Base-by-base conservation (phyloP, 2,329 filamentous ascomycete species). In the Cladophialophora exuberans region DNA sequence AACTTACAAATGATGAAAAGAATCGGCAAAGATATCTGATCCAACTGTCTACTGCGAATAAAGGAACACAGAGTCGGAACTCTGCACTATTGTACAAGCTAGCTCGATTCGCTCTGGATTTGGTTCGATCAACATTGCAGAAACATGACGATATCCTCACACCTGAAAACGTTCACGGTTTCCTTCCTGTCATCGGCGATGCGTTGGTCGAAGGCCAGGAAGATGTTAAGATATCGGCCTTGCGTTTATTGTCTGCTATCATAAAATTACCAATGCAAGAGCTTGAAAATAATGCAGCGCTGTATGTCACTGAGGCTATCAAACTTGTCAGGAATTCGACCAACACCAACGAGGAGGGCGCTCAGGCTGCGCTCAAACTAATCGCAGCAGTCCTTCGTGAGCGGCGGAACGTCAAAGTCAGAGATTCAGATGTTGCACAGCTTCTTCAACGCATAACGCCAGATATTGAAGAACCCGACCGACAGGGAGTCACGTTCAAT, bases 401-500 rank as follows among this genome's bases (percentile, higher is more conserved):
- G 67, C 83, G 90, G 45, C 83, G 84, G 57, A 86, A 86, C 62
- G 84, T 94, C 4, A 76, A 82, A 15, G 79, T 97, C 66, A 91
- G 89, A 69, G 89, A 96, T 62, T 84, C 84, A 2, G 88, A 92
- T 38, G 76, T 97, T 17, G 90, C 94, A 39, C 87, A 90, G 70
- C 76, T 99, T 2, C 83, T 97, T 3, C 84, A 85, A 59, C 88
- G 89, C 56, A 77, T 97, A 47, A 88, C 91, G 64, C 86, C 91
- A 23, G 93, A 97, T 66, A 81, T 99, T 43, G 96, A 95, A 25
- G 90, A 97, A 68, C 91, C 93, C 3, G 87, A 96, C 62, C 87
- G 92, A 57, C 90, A 96, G 60, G 92, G 96, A 63, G 84, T 96
- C 36, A 94, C 90, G 0, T 99, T 99, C 76, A 96, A 90, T 67